Conservation (phyloP, 257 asterid species). For the Jacaranda copaia region DNA sequence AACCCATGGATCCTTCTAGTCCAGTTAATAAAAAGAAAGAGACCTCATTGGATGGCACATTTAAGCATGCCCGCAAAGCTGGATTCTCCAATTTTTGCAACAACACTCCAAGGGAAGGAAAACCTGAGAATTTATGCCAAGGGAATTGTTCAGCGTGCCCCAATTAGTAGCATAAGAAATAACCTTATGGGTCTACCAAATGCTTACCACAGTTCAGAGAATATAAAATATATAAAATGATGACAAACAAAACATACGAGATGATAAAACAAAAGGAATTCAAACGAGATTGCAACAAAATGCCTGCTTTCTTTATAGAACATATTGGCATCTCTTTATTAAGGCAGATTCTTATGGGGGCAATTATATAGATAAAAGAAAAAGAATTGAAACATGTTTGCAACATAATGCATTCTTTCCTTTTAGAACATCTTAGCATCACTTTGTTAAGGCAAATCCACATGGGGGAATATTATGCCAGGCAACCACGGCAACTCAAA, state of each 20-base stretch:
- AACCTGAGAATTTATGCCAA: constrained; percentile 64
- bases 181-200: constrained; percentile 28
- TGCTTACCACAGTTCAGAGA: constrained; percentile 6
- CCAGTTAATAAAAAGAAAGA: constrained; percentile 34
- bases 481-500: not conserved
- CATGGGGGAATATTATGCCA: not conserved
- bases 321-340: constrained; percentile 21
- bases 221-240: constrained; percentile 8
- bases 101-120: constrained; percentile 92
- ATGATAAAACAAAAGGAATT: not conserved
- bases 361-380: not conserved
- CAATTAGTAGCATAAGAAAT: constrained; percentile 15
- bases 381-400: constrained; percentile 3
- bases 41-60: constrained; percentile 90
- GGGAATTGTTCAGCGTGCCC: constrained; percentile 10
- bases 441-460: not conserved
- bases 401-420: constrained; percentile 23
- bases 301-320: constrained; percentile 22
- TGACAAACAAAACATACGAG: constrained; percentile 10
- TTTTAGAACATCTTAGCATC: constrained; percentile 21
- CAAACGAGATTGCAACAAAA: constrained; percentile 14
- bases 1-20: constrained; percentile 26
- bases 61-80: constrained; percentile 87
- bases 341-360: not conserved
- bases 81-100: constrained; percentile 98